Percentiles rank a stretch among this genome's conserved stretches.
These are phyloP conservation scores for Aspergillus sp. DNA, from an alignment of 2,329 filamentous ascomycete species.

Conservation along the genomic window DNA sequence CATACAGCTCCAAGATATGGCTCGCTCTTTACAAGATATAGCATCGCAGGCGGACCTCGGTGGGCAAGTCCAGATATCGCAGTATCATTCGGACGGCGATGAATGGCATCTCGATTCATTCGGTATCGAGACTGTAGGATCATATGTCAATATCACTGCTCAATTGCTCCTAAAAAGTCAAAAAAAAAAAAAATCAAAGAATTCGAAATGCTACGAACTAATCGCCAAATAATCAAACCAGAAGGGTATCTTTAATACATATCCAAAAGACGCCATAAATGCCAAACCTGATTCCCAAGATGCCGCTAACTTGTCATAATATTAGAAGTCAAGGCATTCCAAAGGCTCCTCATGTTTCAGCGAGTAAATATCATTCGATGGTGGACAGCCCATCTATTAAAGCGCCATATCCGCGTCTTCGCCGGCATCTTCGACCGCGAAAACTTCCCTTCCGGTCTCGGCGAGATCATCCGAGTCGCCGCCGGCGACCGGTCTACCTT, in stretches of 20 bases:
- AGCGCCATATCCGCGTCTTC: slow-evolving; percentile 67
- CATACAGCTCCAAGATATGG: neutral
- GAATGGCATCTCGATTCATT: neutral
- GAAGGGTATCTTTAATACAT: neutral
- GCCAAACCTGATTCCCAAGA: neutral
- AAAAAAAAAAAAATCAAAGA: neutral
- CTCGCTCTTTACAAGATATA: neutral
- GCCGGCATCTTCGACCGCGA: slow-evolving; percentile 69
- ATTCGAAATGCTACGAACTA: neutral
- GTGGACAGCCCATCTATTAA: neutral
- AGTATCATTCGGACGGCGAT: neutral
- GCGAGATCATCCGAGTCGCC: slow-evolving; percentile 60
- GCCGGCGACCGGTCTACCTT: slow-evolving; percentile 66
- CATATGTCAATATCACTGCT: slow-evolving; percentile 14
- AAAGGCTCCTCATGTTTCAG: neutral
- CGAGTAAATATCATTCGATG: neutral
- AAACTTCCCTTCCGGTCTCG: slow-evolving; percentile 58
- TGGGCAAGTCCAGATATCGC: neutral
- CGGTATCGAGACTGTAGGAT: neutral
- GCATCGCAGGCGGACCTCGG: neutral
- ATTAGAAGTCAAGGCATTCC: neutral
- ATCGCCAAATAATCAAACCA: neutral
- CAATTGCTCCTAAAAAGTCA: slow-evolving; percentile 11
- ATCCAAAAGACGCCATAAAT: neutral
- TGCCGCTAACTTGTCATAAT: neutral